Evolutionary conservation across 768 basidiomycete genomes (phyloP), one percentile per base, ranked within the genome.

Genomic region (Lactarius indigo): DNA sequence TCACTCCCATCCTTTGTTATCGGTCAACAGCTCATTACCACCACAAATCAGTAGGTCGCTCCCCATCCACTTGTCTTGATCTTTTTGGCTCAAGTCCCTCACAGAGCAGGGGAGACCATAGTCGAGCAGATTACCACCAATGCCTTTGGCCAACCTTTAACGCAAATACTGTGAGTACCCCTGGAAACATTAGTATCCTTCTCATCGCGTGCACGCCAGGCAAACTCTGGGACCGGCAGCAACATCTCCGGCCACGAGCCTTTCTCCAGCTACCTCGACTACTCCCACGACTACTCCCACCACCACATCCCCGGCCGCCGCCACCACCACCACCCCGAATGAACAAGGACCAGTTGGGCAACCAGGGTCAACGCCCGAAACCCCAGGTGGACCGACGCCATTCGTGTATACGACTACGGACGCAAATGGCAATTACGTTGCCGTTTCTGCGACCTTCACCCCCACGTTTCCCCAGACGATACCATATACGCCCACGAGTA

Each of bases 301-400:
- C 0, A 41, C 73, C 18, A 41, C 73, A 10, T 23, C 72, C n/a
- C 33, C 73, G 2, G 61, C 73, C 2, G 61, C 73, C 2, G 30
- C 64, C 28, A 20, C 68, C 2, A 65, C 69, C 1, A 33, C 74
- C 3, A 54, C 73, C 3, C 35, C 70, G 17, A 61, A 39, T 18
- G 71, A 72, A 2, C 78, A 80, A 69, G 86, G 85, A 0, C 85
- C 87, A 3, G 87, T 89, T 0, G 88, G 82, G 8, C 81, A 83
- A 69, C 85, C 86, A 28, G 79, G 72, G 3, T 35, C 82, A 18
- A 72, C 74, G 3, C 68, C 72, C 5, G 20, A 69, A n/a, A 69
- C 68, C 1, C 42, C 68, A 2, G 62, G 69, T 26, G 71, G 68
- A 18, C 68, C 68, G 13, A 78, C 76, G 1, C 66, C 73, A 1